Conservation (phyloP, 768 basidiomycete genomes). For the Hericium rajendrae region DNA sequence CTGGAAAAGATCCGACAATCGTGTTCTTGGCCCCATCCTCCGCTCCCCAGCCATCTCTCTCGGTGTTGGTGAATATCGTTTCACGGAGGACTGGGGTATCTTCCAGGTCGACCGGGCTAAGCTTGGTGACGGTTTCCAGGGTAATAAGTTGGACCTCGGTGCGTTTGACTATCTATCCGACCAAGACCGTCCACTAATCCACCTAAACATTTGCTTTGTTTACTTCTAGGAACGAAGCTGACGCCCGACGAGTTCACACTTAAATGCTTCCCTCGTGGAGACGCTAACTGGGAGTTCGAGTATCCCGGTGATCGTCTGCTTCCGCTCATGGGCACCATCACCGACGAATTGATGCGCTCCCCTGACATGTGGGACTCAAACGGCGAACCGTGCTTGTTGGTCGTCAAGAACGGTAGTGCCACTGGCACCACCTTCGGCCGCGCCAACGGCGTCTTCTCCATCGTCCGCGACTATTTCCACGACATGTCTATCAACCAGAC, state of each 20-base stretch:
- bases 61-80: conserved; percentile 14
- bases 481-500: conserved; percentile 8
- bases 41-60: conserved; percentile 17
- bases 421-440: too few species aligned
- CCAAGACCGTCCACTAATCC: conserved; percentile 17
- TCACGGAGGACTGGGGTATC: conserved; percentile 23
- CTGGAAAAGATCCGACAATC: conserved; percentile 14
- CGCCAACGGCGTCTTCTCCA: conserved; percentile 24
- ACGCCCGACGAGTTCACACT: conserved; percentile 15
- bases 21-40: conserved; percentile 19
- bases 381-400: conserved; percentile 23
- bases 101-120: conserved; percentile 17
- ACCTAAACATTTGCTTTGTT: conserved; percentile 1
- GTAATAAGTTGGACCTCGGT: conserved; percentile 28
- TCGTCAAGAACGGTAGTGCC: conserved; percentile 27
- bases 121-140: conserved; percentile 22
- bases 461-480: conserved; percentile 23
- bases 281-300: conserved; percentile 18
- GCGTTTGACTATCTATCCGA: conserved; percentile 18
- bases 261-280: conserved; percentile 16
- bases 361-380: conserved; percentile 22
- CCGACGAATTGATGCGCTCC: conserved; percentile 21
- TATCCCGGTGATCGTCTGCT: conserved; percentile 27
- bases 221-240: conserved; percentile 17
- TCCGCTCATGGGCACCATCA: conserved; percentile 21